These are phyloP conservation scores for Trichoderma erinaceum DNA, from an alignment of 495 filamentous ascomycete species.

Conservation along the genomic window DNA sequence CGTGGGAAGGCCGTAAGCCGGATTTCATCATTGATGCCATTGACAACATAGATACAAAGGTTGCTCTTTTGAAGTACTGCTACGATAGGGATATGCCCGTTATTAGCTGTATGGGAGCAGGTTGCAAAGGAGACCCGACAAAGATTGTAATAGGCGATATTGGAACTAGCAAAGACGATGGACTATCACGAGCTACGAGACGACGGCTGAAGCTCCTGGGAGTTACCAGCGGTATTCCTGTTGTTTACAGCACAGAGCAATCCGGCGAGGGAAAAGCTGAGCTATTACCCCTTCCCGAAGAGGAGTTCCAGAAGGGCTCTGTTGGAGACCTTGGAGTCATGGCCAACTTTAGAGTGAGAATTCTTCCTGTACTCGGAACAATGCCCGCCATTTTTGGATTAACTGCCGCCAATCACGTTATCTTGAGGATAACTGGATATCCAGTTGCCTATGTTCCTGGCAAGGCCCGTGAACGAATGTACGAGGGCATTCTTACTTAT, in stretches of 20 bases:
- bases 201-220: constrained; percentile 72
- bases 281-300: constrained; percentile 77
- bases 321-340: constrained; percentile 82
- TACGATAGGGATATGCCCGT: constrained; percentile 66
- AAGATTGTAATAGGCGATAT: constrained; percentile 90
- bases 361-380: constrained; percentile 88
- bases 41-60: constrained; percentile 96
- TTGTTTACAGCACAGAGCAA: constrained; percentile 90
- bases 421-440: constrained; percentile 75
- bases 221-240: constrained; percentile 77
- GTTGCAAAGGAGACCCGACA: constrained; percentile 95
- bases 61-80: constrained; percentile 85
- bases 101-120: constrained; percentile 93
- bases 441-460: constrained; percentile 74
- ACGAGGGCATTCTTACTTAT: constrained; percentile 67
- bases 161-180: constrained; percentile 80
- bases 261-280: constrained; percentile 86
- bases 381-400: constrained; percentile 97
- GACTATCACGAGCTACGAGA: constrained; percentile 76
- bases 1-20: constrained; percentile 59
- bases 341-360: constrained; percentile 87
- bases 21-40: constrained; percentile 95
- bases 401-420: constrained; percentile 82
- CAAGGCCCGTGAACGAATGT: constrained; percentile 85
- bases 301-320: constrained; percentile 81